A percentile compares a stretch with the other conserved stretches of the same genome.
Evolutionary conservation across 169 alveolate genomes (phyloP).

Genomic region (Toxoplasma gondii): DNA sequence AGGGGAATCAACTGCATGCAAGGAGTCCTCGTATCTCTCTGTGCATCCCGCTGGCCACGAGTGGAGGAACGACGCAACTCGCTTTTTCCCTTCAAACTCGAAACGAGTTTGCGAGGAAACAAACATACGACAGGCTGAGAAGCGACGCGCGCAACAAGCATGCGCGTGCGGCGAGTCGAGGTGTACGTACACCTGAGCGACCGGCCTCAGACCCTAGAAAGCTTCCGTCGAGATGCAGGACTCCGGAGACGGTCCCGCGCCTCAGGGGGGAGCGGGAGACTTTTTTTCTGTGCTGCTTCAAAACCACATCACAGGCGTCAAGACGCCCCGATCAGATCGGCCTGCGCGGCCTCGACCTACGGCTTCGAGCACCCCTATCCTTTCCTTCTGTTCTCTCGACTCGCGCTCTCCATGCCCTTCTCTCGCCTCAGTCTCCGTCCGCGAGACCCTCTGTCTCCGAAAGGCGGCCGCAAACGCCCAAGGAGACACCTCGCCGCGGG

Average conservation of each 20-base stretch:
- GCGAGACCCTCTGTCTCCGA: not conserved
- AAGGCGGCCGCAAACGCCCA: too few species aligned
- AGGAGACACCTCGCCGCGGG: not conserved
- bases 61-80: too few species aligned
- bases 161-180: too few species aligned
- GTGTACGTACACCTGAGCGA: too few species aligned
- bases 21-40: too few species aligned
- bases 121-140: too few species aligned
- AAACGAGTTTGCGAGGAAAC: too few species aligned
- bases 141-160: too few species aligned
- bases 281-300: conserved; percentile 1
- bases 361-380: not conserved
- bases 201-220: too few species aligned
- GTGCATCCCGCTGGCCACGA: too few species aligned
- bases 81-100: too few species aligned
- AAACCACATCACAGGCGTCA: conserved; percentile 1
- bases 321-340: not conserved
- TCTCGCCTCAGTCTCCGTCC: not conserved
- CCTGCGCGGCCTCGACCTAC: not conserved
- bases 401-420: not conserved
- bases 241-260: not conserved
- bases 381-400: not conserved
- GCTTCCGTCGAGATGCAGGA: not conserved
- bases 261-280: not conserved
- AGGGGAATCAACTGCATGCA: too few species aligned